These are phyloP conservation scores for Fistulifera pelliculosa DNA, from an alignment of 108 stramenopile genomes.

Conservation along the genomic window DNA sequence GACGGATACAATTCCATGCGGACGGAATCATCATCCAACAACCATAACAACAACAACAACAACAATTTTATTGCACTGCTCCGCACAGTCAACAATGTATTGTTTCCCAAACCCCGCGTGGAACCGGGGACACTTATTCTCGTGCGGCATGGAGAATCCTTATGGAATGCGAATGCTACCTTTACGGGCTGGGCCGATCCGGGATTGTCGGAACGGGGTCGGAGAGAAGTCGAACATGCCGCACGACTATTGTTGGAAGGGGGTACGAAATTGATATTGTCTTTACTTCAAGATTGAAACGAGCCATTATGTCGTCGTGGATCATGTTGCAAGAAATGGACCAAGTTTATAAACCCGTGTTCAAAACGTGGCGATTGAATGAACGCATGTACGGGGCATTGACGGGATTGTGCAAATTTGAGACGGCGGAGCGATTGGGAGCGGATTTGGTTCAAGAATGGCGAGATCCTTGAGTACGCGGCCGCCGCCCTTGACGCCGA, in stretches of 20 bases:
- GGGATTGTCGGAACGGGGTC: conserved; percentile 60
- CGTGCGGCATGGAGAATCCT: conserved; percentile 75
- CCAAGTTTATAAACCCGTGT: conserved; percentile 85
- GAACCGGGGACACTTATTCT: conserved; percentile 80
- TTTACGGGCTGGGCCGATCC: conserved; percentile 79
- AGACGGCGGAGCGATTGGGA: conserved; percentile 75
- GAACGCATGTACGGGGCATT: conserved; percentile 91
- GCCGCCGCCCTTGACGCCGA: conserved; percentile 66
- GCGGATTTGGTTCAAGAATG: conserved; percentile 80
- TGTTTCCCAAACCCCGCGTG: neutral
- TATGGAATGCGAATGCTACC: conserved; percentile 71
- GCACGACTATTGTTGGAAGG: conserved; percentile 68
- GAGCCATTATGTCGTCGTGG: conserved; percentile 87
- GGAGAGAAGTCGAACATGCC: conserved; percentile 48
- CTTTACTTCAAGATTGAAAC: conserved; percentile 83
- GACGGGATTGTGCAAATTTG: conserved; percentile 78
- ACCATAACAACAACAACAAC: too few relatives aligned
- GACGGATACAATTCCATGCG: too few relatives aligned
- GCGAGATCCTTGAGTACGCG: conserved; percentile 36
- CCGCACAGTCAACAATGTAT: too few relatives aligned
- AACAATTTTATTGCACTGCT: too few relatives aligned
- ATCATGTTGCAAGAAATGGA: conserved; percentile 79
- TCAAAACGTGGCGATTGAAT: conserved; percentile 90
- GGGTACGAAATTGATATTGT: conserved; percentile 87
- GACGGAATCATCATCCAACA: too few relatives aligned